Conservation (phyloP, 2,329 filamentous ascomycete genomes). For the Cladosporium oxysporum region DNA sequence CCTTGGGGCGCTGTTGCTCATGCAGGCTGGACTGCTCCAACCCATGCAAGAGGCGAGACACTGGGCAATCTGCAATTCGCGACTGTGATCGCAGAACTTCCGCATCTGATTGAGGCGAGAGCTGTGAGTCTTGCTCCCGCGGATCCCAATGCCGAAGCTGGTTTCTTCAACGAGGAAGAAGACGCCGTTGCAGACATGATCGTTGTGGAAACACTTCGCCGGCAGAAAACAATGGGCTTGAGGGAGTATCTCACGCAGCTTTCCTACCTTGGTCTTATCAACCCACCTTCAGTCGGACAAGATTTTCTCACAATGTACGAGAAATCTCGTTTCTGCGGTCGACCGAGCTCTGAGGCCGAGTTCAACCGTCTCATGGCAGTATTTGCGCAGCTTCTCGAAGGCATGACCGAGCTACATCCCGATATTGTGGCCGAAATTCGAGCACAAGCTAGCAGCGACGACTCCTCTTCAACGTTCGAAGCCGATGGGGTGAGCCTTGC, state of each 20-base stretch:
- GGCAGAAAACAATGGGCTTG: constrained; percentile 70
- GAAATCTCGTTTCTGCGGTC: constrained; percentile 75
- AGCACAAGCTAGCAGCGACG: constrained; percentile 33
- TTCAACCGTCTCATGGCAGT: constrained; percentile 81
- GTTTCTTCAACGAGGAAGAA: constrained; percentile 16
- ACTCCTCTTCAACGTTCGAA: not conserved
- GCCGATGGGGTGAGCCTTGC: not conserved
- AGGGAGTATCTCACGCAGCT: constrained; percentile 78
- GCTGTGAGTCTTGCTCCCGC: constrained; percentile 78
- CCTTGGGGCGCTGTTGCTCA: constrained; percentile 86
- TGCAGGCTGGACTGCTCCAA: constrained; percentile 83
- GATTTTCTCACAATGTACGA: constrained; percentile 79
- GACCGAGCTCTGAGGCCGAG: constrained; percentile 65
- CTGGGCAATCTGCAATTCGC: constrained; percentile 80
- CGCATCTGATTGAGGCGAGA: constrained; percentile 88
- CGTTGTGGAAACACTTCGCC: constrained; percentile 70
- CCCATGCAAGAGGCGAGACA: constrained; percentile 58
- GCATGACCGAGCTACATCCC: constrained; percentile 66
- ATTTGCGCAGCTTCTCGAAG: constrained; percentile 77
- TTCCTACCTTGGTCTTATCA: constrained; percentile 64
- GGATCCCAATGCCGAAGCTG: constrained; percentile 32
- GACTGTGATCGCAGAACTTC: constrained; percentile 78
- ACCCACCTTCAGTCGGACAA: constrained; percentile 50
- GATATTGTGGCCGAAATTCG: constrained; percentile 50
- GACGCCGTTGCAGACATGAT: not conserved